Base-by-base conservation (phyloP, 2,329 filamentous ascomycete species). In the Blumeria graminis region DNA sequence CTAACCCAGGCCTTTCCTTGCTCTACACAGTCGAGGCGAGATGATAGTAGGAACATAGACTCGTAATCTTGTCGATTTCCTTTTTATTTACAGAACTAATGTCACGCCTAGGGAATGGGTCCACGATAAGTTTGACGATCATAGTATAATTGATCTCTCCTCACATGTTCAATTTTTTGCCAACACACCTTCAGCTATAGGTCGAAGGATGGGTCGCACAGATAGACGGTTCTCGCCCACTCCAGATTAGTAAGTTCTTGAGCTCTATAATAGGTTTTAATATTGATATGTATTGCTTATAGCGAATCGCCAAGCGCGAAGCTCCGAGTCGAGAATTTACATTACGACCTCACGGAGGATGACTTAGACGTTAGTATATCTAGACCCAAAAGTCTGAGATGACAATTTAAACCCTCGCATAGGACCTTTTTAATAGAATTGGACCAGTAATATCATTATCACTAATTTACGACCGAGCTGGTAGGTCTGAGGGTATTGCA, bases 301-400 rank as follows among this genome's bases (percentile, higher is more conserved):
- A 58, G 78, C 64, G 73, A 76, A 38, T 65, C 71, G 34, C 70
- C 71, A 57, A 80, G 81, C 62, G 74, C 81, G 50, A 90, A 86
- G 69, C 69, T 95, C 61, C 82, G 82, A 61, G 82, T 94, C 59
- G 86, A 93, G 59, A 94, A 94, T 67, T 72, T 95, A 57, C 89
- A 95, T 68, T 95, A 94, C 68, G 89, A 95, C 59, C 75, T 95
- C 60, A 89, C 84, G 11, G 80, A 90, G 68, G 81, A 82, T 39
- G 89, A 94, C 65, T 75, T 94, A 56, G 77, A 84, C 64, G 87
- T 93, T 72, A 56, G 70, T 28, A 34, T 48, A 1, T 35, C n/a
- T 33, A n/a, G 10, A 13, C 10, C 14, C 16, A 33, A 10, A 9
- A 13, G 14, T 11, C 13, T 13, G 11, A 13, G 36, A 33, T 9